phyloP scores from a whole-genome alignment of 2,329 filamentous ascomycete species.

The Phaeosphaeria sp. region DNA sequence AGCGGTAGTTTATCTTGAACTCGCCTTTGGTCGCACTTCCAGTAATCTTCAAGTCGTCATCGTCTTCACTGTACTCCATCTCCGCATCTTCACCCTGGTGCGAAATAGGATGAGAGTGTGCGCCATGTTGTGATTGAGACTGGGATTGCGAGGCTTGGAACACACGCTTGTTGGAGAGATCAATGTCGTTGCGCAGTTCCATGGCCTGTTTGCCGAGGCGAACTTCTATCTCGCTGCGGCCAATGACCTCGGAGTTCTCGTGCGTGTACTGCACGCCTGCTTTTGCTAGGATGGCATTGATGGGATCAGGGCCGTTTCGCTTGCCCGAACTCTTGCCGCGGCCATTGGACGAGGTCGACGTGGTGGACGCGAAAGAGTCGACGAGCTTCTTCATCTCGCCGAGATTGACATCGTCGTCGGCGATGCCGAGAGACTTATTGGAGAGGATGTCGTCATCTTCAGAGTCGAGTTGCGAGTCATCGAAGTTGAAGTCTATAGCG shows the following conservation, averaged over 20 bases:
- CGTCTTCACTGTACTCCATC: constrained; percentile 13
- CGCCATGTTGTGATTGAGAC: constrained; percentile 13
- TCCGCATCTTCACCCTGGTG: constrained; percentile 23
- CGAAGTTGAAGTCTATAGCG: constrained; percentile 73
- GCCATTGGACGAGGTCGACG: constrained; percentile 25
- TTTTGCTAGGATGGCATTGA: constrained; percentile 86
- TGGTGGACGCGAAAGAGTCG: constrained; percentile 35
- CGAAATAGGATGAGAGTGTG: constrained; percentile 7
- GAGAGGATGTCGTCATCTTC: constrained; percentile 36
- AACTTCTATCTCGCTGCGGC: constrained; percentile 89
- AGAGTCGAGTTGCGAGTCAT: constrained; percentile 36
- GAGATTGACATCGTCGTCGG: constrained; percentile 37
- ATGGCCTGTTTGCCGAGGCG: constrained; percentile 79
- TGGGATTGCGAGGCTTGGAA: constrained; percentile 60
- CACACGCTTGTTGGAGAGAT: constrained; percentile 61
- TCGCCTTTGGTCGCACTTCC: constrained; percentile 31
- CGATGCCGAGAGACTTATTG: constrained; percentile 33
- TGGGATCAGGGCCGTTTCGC: constrained; percentile 68
- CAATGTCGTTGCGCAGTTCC: constrained; percentile 60
- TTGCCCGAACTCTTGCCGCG: constrained; percentile 47
- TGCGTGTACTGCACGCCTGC: constrained; percentile 95
- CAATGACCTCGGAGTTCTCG: constrained; percentile 94
- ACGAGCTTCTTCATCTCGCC: constrained; percentile 67
- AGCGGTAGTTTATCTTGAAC: constrained; percentile 62
- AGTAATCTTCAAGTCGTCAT: constrained; percentile 19